Evolutionary conservation across 768 basidiomycete genomes (phyloP).

Genomic region (Boletus huronensis): DNA sequence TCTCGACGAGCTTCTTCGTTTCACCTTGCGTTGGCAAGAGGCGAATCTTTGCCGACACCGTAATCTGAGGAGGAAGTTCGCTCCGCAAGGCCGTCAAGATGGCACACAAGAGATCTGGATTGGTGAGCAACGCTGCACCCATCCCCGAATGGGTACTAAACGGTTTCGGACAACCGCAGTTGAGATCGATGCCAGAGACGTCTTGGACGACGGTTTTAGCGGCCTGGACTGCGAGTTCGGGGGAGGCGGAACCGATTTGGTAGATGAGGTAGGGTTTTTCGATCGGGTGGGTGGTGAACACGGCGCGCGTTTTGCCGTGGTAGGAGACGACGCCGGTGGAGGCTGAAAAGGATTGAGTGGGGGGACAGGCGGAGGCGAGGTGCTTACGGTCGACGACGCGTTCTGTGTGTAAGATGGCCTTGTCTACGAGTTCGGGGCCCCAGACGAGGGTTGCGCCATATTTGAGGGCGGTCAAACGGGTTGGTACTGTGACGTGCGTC

Average conservation of each 20-base stretch:
- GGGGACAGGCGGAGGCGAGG: background rate
- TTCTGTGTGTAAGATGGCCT: slow-evolving; percentile 84
- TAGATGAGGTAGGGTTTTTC: slow-evolving; percentile 94
- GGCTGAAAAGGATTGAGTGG: slow-evolving; percentile 43
- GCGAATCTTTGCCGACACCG: slow-evolving; percentile 93
- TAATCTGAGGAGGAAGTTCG: slow-evolving; percentile 71
- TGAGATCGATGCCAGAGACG: slow-evolving; percentile 92
- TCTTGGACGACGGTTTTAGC: slow-evolving; percentile 84
- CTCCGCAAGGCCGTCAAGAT: slow-evolving; percentile 78
- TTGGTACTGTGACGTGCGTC: slow-evolving; percentile 58
- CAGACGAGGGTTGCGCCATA: slow-evolving; percentile 94
- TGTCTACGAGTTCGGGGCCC: slow-evolving; percentile 96
- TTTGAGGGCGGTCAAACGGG: slow-evolving; percentile 80
- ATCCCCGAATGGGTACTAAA: slow-evolving; percentile 94
- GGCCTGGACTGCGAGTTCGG: slow-evolving; percentile 88
- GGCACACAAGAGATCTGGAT: slow-evolving; percentile 85
- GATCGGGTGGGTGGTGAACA: slow-evolving; percentile 90
- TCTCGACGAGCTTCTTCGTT: slow-evolving; percentile 84
- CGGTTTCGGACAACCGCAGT: slow-evolving; percentile 96
- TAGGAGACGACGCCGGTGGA: slow-evolving; percentile 84
- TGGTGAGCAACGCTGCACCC: slow-evolving; percentile 93
- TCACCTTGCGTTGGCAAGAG: slow-evolving; percentile 82
- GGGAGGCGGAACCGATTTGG: slow-evolving; percentile 90
- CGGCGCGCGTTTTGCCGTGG: slow-evolving; percentile 76
- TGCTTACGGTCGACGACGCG: slow-evolving; percentile 83